Evolutionary conservation across 2,329 filamentous ascomycete genomes (phyloP).

Genomic region (Alternaria arborescens): DNA sequence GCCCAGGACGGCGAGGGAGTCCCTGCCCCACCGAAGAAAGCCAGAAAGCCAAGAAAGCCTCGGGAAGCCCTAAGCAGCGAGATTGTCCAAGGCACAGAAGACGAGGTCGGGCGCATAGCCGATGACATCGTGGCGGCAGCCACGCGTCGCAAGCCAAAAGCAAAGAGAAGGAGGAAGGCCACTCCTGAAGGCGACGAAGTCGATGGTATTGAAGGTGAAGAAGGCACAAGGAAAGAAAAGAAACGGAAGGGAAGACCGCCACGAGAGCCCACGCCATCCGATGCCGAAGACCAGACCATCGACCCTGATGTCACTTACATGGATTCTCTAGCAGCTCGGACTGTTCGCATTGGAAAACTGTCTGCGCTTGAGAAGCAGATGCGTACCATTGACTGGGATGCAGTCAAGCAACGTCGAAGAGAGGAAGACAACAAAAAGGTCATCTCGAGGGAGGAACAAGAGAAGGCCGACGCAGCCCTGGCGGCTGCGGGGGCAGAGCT

Average conservation of each 20-base stretch:
- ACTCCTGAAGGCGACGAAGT: conserved; percentile 20
- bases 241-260: conserved; percentile 38
- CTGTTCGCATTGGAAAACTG: conserved; percentile 72
- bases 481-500: conserved; percentile 24
- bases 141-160: conserved; percentile 28
- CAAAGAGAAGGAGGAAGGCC: conserved; percentile 25
- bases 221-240: conserved; percentile 17
- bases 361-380: conserved; percentile 79
- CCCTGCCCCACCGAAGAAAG: conserved; percentile 32
- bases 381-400: conserved; percentile 69
- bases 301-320: conserved; percentile 74
- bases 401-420: conserved; percentile 54
- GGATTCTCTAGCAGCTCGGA: conserved; percentile 73
- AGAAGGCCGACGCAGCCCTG: conserved; percentile 35
- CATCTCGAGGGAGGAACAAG: conserved; percentile 32
- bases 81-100: conserved; percentile 17
- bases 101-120: conserved; percentile 17
- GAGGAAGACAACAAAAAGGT: conserved; percentile 43
- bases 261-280: conserved; percentile 48
- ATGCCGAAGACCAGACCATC: conserved; percentile 57
- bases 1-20: conserved; percentile 23
- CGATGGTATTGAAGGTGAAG: conserved; percentile 18
- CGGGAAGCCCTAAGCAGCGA: conserved; percentile 24
- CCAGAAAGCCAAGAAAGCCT: conserved; percentile 40
- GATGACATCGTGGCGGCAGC: conserved; percentile 20